These are phyloP conservation scores for Lophiostoma macrostomum DNA, from an alignment of 495 filamentous ascomycete species.

Conservation along the genomic window DNA sequence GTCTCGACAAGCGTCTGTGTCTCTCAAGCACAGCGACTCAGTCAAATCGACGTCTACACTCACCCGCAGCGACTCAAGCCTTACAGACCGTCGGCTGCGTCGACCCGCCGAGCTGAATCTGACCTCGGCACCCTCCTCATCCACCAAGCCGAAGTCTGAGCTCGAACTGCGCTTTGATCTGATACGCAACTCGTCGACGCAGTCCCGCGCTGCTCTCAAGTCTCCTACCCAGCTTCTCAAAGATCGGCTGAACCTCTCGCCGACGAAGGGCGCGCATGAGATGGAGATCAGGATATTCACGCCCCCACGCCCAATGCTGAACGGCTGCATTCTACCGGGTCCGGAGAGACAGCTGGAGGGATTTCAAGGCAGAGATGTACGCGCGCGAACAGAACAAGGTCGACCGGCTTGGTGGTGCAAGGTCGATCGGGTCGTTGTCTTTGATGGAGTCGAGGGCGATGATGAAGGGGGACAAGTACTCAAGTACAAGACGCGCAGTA, in stretches of 20 bases:
- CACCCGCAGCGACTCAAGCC: not conserved
- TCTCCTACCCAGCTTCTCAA: slow-evolving; percentile 27
- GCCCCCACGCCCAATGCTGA: slow-evolving; percentile 14
- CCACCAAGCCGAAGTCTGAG: slow-evolving; percentile 19
- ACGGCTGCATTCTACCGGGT: slow-evolving; percentile 23
- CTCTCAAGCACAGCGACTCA: not conserved
- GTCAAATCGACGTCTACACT: not conserved
- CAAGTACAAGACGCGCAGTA: slow-evolving; percentile 16
- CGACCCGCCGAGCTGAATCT: slow-evolving; percentile 26
- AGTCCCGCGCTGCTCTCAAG: slow-evolving; percentile 14
- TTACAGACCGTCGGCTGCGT: slow-evolving; percentile 11
- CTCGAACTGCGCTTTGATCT: slow-evolving; percentile 23
- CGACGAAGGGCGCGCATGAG: slow-evolving; percentile 7
- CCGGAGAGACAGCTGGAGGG: slow-evolving; percentile 1
- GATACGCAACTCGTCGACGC: slow-evolving; percentile 18
- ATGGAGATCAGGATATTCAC: slow-evolving; percentile 15
- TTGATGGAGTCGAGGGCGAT: slow-evolving; percentile 18
- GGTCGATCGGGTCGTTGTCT: slow-evolving; percentile 21
- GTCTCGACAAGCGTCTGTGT: too few relatives aligned
- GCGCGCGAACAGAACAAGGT: slow-evolving; percentile 14
- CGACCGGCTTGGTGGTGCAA: slow-evolving; percentile 29
- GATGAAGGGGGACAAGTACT: not conserved
- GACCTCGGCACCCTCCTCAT: not conserved
- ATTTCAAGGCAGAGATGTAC: slow-evolving; percentile 4
- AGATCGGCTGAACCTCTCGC: slow-evolving; percentile 17